phyloP scores from a whole-genome alignment of 139 green algal genomes.

The Penium margaritaceum region DNA sequence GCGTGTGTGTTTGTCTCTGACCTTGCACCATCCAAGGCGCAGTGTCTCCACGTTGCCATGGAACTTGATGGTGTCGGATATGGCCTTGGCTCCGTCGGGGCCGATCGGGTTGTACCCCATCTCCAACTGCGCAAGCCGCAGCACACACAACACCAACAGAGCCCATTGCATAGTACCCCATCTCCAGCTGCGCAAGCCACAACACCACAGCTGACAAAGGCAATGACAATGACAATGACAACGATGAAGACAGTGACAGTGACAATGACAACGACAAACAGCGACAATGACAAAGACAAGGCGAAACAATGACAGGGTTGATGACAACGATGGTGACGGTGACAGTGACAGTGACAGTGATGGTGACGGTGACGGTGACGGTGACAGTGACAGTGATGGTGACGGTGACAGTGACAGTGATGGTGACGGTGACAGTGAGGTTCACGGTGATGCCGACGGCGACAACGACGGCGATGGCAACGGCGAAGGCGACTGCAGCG shows the following conservation, averaged over 20 bases:
- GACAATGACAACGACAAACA: neutral
- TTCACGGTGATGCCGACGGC: too few relatives aligned
- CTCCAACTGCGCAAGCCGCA: slow-evolving; percentile 55
- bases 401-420: too few relatives aligned
- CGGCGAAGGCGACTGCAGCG: too few relatives aligned
- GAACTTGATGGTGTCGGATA: slow-evolving; percentile 87
- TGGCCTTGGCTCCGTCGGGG: slow-evolving; percentile 61
- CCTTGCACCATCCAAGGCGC: slow-evolving; percentile 93
- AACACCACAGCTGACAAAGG: neutral
- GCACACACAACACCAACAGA: slow-evolving; percentile 59
- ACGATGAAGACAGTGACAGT: slow-evolving; percentile 6
- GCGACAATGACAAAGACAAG: slow-evolving; percentile 1
- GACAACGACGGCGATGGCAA: too few relatives aligned
- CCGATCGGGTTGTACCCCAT: slow-evolving; percentile 92
- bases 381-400: too few relatives aligned
- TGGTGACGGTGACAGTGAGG: too few relatives aligned
- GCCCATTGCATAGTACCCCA: slow-evolving; percentile 91
- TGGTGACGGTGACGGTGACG: too few relatives aligned
- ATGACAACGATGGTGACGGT: too few relatives aligned
- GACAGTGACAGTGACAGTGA: too few relatives aligned
- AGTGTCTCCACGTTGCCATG: slow-evolving; percentile 64
- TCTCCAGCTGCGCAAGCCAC: slow-evolving; percentile 56
- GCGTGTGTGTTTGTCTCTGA: too few relatives aligned
- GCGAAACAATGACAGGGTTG: too few relatives aligned
- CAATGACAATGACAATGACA: neutral